Base-by-base conservation (phyloP, 192 early-diverging fungal species). In the Coemansia javaensis region DNA sequence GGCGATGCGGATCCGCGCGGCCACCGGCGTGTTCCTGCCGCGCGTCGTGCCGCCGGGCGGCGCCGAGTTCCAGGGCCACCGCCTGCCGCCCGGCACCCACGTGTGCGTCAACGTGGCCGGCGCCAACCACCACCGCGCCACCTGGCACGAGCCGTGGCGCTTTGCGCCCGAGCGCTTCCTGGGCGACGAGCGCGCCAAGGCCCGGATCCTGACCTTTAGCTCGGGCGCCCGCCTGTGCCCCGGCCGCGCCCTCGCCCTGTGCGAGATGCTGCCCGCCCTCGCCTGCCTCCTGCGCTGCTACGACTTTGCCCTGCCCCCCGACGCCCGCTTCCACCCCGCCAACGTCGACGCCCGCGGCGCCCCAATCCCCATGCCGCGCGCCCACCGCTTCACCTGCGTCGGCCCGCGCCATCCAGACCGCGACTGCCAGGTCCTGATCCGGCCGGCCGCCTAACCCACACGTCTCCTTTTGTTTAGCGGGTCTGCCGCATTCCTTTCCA, bases 141-240 rank as follows among this genome's bases (percentile, higher is more conserved):
- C 27, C 0, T 68, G 59, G 55, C 30, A 54, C 0, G 13, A 52
- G 4, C 56, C 72, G 2, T 9, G 33, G 5, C 5, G 21, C n/a
- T 75, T 75, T 43, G 36, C 49, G n/a, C 73, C 73, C 0, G 53
- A 68, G 33, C 60, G 73, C 16, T 75, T 63, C 25, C 17, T 64
- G 9, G 37, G 32, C 28, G 24, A 40, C 16, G 47, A 18, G 2
- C 40, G 22, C 24, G 12, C 14, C 20, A 63, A 62, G 31, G 22
- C 28, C 23, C 35, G 40, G 9, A 40, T 65, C 2, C 3, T 66
- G 8, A 49, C 63, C 0, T 74, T 74, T 28, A 51, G 59, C 42
- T 32, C 53, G 0, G 70, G 70, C 10, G 50, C 42, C 9, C 47
- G 70, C 27, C 44, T 51, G 23, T 73, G 70, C n/a, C 51, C 57